These are phyloP conservation scores for Medicago ruthenica DNA, from an alignment of 306 rosid genomes.

Conservation along the genomic window DNA sequence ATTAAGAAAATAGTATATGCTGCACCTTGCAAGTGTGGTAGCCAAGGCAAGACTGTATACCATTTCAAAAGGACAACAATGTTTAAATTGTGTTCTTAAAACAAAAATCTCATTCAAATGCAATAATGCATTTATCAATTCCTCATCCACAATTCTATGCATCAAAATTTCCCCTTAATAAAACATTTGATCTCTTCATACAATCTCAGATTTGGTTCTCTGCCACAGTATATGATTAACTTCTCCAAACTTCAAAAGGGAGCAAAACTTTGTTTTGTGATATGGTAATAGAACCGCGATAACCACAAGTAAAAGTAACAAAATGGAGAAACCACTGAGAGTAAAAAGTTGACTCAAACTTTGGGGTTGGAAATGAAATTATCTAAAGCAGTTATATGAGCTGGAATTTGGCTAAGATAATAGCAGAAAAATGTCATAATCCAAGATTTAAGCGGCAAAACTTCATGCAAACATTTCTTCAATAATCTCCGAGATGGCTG, in stretches of 20 bases:
- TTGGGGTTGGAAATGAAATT: background rate
- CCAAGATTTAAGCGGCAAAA: background rate
- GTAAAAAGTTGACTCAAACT: slow-evolving; percentile 1
- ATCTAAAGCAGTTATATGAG: background rate
- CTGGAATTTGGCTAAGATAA: slow-evolving; percentile 18
- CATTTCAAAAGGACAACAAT: background rate
- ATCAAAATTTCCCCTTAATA: background rate
- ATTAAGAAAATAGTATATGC: background rate
- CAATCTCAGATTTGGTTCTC: too few relatives aligned
- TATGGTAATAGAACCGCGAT: background rate
- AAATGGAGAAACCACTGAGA: background rate
- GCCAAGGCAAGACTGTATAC: background rate
- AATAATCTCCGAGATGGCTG: slow-evolving; percentile 64
- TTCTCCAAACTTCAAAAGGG: background rate
- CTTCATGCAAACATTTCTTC: slow-evolving; percentile 53
- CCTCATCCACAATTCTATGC: background rate
- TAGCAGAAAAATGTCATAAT: background rate
- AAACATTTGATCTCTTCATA: too few relatives aligned
- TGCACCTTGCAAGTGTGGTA: background rate
- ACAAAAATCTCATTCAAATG: background rate
- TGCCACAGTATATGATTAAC: too few relatives aligned
- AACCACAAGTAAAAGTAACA: background rate
- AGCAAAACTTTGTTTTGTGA: background rate
- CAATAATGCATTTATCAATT: background rate
- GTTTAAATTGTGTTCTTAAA: background rate